These are phyloP conservation scores for Tilletiopsis washingtonensis DNA, from an alignment of 1,284 basidiomycete species.

Conservation along the genomic window DNA sequence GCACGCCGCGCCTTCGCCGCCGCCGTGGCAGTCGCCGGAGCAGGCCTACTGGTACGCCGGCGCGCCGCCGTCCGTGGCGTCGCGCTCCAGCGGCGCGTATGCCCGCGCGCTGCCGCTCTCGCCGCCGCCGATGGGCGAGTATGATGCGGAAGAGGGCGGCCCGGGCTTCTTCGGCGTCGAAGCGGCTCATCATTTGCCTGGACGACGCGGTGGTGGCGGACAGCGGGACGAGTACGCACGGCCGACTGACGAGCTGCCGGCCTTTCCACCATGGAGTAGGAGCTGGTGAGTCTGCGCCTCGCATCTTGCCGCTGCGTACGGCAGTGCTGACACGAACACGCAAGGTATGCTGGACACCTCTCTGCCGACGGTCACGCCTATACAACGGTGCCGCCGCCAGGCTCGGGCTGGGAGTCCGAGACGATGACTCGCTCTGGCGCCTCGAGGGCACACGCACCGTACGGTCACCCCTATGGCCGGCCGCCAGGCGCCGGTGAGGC, in stretches of 20 bases:
- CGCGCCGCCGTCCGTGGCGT: conserved; percentile 14
- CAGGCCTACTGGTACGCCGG: conserved; percentile 6
- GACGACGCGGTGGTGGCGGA: background rate
- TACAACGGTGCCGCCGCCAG: conserved; percentile 22
- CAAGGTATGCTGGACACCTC: conserved; percentile 32
- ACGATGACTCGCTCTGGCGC: conserved; percentile 13
- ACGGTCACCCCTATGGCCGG: conserved; percentile 6
- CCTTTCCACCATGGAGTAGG: conserved; percentile 23
- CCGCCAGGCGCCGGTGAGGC: background rate
- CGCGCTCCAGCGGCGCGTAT: conserved; percentile 4
- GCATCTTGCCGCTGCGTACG: background rate
- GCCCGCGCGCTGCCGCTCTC: background rate
- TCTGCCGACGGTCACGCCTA: conserved; percentile 39
- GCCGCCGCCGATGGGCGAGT: too few relatives aligned
- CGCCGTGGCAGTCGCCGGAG: background rate
- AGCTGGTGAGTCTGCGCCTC: too few relatives aligned
- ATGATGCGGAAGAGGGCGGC: too few relatives aligned
- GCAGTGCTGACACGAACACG: background rate
- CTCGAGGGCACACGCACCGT: background rate
- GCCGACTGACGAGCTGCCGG: conserved; percentile 21
- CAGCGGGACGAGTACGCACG: too few relatives aligned
- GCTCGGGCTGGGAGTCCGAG: conserved; percentile 35
- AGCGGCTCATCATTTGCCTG: conserved; percentile 14
- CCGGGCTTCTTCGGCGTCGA: conserved; percentile 9
- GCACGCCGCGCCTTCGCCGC: too few relatives aligned